Evolutionary conservation across 2,329 filamentous ascomycete genomes (phyloP).

Genomic region (Trichoderma sp.): DNA sequence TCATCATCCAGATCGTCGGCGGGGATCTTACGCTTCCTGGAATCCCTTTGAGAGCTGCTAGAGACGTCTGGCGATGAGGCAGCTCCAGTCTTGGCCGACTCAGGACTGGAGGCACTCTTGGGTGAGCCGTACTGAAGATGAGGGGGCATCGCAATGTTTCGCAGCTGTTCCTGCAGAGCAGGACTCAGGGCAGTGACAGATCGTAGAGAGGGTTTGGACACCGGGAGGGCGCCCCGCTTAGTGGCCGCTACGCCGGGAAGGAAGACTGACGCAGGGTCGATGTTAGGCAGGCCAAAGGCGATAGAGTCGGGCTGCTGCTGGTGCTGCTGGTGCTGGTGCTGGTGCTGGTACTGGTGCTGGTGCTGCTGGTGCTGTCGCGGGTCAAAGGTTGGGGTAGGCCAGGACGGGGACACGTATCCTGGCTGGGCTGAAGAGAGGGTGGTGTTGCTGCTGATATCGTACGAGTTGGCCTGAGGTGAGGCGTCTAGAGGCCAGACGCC

Average conservation of each 20-base stretch:
- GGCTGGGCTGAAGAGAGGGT: conserved; percentile 35
- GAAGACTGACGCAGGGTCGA: conserved; percentile 37
- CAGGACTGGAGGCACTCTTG: conserved; percentile 56
- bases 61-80: conserved; percentile 59
- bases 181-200: conserved; percentile 45
- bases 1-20: conserved; percentile 45
- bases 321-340: not conserved
- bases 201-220: conserved; percentile 32
- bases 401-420: conserved; percentile 34
- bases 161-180: conserved; percentile 59
- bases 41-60: conserved; percentile 44
- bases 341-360: conserved; percentile 24
- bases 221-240: conserved; percentile 26
- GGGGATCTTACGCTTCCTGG: conserved; percentile 68
- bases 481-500: conserved; percentile 48
- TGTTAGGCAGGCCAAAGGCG: conserved; percentile 33
- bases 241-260: conserved; percentile 23
- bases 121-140: conserved; percentile 60
- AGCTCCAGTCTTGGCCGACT: conserved; percentile 47
- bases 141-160: conserved; percentile 62
- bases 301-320: conserved; percentile 32
- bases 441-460: conserved; percentile 39
- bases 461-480: conserved; percentile 47
- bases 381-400: conserved; percentile 36
- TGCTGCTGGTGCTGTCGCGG: conserved; percentile 3